Conservation (phyloP, 371 early-diverging fungal species). For the Mortierella sp. region DNA sequence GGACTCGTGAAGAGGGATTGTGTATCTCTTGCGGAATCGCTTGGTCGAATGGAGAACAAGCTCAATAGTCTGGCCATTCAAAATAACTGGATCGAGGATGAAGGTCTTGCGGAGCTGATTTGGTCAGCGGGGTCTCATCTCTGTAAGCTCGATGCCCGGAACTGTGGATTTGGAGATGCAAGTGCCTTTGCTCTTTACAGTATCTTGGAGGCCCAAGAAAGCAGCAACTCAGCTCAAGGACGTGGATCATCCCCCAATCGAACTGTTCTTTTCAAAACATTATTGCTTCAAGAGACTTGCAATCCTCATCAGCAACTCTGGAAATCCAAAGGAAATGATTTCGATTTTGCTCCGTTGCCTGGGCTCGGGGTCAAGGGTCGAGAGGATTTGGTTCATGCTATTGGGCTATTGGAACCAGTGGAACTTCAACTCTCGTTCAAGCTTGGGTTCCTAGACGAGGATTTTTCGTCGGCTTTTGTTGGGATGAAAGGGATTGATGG, state of each 20-base stretch:
- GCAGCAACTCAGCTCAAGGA: not conserved
- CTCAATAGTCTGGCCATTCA: slow-evolving; percentile 25
- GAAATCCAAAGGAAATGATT: not conserved
- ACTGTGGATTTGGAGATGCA: slow-evolving; percentile 26
- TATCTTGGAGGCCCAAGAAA: slow-evolving; percentile 12
- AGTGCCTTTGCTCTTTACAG: slow-evolving; percentile 28
- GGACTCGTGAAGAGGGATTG: slow-evolving; percentile 18
- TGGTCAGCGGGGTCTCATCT: slow-evolving; percentile 12
- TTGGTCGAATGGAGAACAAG: slow-evolving; percentile 11
- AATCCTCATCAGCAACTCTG: slow-evolving; percentile 9
- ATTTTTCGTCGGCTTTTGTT: slow-evolving; percentile 27
- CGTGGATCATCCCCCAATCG: not conserved
- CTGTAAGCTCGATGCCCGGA: slow-evolving; percentile 17
- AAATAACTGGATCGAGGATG: slow-evolving; percentile 31
- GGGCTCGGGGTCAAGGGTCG: slow-evolving; percentile 6
- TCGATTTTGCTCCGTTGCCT: not conserved
- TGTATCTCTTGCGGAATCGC: not conserved
- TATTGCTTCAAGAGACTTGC: slow-evolving; percentile 22
- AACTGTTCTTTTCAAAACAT: slow-evolving; percentile 7
- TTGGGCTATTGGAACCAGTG: slow-evolving; percentile 16
- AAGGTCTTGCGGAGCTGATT: slow-evolving; percentile 23
- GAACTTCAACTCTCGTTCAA: slow-evolving; percentile 21
- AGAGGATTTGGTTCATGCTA: slow-evolving; percentile 14
- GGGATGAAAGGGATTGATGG: slow-evolving; percentile 24
- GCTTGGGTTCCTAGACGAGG: slow-evolving; percentile 19